Percentiles rank a stretch among this genome's conserved stretches.
Evolutionary conservation across 2,329 filamentous ascomycete genomes (phyloP).

Genomic region (Penicillium occitanis): DNA sequence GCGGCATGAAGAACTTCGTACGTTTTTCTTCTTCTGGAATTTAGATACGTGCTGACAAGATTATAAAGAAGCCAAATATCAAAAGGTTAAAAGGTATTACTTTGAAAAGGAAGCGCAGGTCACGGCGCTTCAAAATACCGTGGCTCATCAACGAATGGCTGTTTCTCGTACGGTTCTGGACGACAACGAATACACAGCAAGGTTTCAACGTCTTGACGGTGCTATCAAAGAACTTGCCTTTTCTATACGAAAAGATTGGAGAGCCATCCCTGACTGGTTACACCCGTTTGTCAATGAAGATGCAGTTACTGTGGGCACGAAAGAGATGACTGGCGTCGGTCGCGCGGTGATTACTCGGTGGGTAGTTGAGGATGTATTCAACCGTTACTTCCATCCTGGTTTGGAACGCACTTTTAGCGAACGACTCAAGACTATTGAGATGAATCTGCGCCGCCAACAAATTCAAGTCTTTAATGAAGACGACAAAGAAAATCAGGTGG

Average conservation of each 20-base stretch:
- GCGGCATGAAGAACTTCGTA: constrained; percentile 50
- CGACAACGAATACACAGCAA: constrained; percentile 86
- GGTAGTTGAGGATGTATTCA: constrained; percentile 87
- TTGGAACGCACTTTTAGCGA: constrained; percentile 73
- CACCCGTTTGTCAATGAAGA: constrained; percentile 77
- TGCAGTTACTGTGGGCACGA: constrained; percentile 80
- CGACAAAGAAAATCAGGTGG: constrained; percentile 82
- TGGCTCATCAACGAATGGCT: constrained; percentile 92
- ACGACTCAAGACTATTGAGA: constrained; percentile 81
- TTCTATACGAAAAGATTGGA: constrained; percentile 95
- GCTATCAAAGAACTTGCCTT: constrained; percentile 94
- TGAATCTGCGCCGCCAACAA: constrained; percentile 77
- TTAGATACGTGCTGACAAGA: not conserved
- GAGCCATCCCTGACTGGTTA: constrained; percentile 75
- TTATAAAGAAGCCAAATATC: constrained; percentile 80
- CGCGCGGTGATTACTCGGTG: constrained; percentile 85
- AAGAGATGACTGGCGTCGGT: constrained; percentile 96
- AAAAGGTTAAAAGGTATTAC: constrained; percentile 96
- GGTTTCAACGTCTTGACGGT: constrained; percentile 88
- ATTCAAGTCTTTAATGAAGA: constrained; percentile 74
- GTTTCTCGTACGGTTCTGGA: constrained; percentile 92
- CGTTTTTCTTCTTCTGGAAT: constrained; percentile 21
- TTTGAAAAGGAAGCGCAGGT: constrained; percentile 90
- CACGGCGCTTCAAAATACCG: constrained; percentile 93
- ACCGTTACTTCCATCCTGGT: constrained; percentile 87